Conservation (phyloP, 2,329 filamentous ascomycete genomes). For the Fusarium ambrosium region DNA sequence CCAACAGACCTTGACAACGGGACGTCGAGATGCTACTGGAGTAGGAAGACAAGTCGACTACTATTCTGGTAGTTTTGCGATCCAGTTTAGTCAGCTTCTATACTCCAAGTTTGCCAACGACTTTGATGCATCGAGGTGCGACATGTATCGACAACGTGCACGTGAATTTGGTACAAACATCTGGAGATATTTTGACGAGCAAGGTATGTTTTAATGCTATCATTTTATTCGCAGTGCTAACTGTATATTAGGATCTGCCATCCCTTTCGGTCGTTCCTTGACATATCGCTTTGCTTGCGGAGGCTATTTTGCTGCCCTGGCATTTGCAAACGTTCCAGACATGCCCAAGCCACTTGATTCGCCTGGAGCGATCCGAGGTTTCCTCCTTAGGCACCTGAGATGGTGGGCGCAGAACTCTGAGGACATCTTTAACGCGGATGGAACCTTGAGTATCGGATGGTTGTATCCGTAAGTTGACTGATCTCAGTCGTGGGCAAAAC, state of each 20-base stretch:
- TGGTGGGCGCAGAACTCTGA: conserved; percentile 61
- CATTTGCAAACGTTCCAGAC: conserved; percentile 56
- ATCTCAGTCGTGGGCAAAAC: no score
- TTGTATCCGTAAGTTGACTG: conserved; percentile 46
- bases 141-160: conserved; percentile 55
- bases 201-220: conserved; percentile 50
- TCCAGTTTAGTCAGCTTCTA: conserved; percentile 64
- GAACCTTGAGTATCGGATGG: conserved; percentile 62
- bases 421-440: conserved; percentile 63
- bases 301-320: conserved; percentile 62
- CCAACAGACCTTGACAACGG: conserved; percentile 12
- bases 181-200: conserved; percentile 63
- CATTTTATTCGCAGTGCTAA: background rate
- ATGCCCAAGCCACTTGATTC: conserved; percentile 55
- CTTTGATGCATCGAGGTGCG: conserved; percentile 55
- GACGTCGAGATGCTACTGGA: conserved; percentile 41
- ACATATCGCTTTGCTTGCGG: conserved; percentile 66
- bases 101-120: conserved; percentile 60
- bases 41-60: conserved; percentile 61
- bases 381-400: conserved; percentile 63
- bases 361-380: conserved; percentile 60
- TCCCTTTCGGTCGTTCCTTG: conserved; percentile 65
- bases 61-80: conserved; percentile 67
- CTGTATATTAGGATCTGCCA: conserved; percentile 57
- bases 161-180: conserved; percentile 57